Conservation (phyloP, 1,284 basidiomycete species). For the Marasmius fiardii region DNA sequence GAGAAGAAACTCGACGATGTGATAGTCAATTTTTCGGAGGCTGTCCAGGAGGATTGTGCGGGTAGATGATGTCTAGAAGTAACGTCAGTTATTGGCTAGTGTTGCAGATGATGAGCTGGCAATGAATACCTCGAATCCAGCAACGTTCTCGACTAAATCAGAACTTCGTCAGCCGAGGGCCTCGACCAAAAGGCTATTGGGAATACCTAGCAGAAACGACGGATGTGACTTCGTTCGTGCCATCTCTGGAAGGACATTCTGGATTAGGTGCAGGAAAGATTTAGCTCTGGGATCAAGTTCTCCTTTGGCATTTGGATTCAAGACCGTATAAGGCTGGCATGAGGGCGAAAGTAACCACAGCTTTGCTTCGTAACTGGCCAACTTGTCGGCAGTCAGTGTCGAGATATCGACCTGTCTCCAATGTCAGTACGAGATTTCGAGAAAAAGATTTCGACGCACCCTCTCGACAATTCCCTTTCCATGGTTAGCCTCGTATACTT, state of each 20-base stretch:
- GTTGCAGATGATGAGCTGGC: not conserved
- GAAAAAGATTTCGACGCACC: constrained; percentile 30
- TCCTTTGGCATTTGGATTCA: constrained; percentile 70
- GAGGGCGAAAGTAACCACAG: constrained; percentile 76
- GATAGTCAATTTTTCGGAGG: constrained; percentile 52
- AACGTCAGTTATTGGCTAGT: not conserved
- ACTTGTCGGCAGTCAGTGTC: constrained; percentile 41
- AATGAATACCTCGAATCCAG: constrained; percentile 67
- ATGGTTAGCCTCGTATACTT: constrained; percentile 61
- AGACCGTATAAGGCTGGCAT: constrained; percentile 77
- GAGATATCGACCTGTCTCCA: constrained; percentile 61
- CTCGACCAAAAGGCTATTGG: not conserved
- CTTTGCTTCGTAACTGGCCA: constrained; percentile 45
- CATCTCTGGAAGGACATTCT: constrained; percentile 61
- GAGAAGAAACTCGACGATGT: constrained; percentile 57
- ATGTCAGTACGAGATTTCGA: constrained; percentile 1
- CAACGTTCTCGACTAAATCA: constrained; percentile 68
- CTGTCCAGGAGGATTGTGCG: constrained; percentile 47
- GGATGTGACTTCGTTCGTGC: constrained; percentile 43
- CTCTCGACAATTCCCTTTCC: constrained; percentile 42
- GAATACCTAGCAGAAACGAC: constrained; percentile 40
- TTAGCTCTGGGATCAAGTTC: constrained; percentile 67
- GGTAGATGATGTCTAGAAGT: constrained; percentile 56
- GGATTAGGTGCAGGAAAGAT: constrained; percentile 69
- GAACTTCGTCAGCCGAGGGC: not conserved